phyloP scores from a whole-genome alignment of 1,284 basidiomycete species.

The Marasmius sp. region DNA sequence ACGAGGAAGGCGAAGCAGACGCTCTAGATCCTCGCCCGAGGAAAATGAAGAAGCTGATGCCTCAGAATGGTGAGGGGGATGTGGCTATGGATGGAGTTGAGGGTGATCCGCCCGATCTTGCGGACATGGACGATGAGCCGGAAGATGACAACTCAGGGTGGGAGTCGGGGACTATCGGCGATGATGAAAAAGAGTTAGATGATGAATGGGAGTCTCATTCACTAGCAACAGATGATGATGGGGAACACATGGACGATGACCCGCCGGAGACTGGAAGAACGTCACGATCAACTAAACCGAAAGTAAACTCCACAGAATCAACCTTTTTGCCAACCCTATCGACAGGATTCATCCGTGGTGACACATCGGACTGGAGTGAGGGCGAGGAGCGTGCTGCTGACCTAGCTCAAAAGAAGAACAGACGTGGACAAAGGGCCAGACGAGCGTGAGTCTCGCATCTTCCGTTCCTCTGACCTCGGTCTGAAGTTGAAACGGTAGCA shows the following conservation, averaged over 20 bases:
- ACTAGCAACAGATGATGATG: constrained; percentile 27
- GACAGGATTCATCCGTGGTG: constrained; percentile 80
- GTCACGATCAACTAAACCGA: constrained; percentile 22
- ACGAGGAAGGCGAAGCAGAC: constrained; percentile 24
- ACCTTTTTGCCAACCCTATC: constrained; percentile 88
- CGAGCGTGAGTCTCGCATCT: constrained; percentile 69
- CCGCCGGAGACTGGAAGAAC: constrained; percentile 1
- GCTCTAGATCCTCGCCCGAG: constrained; percentile 26
- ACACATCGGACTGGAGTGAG: constrained; percentile 81
- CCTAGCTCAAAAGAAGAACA: constrained; percentile 71
- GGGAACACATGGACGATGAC: constrained; percentile 24
- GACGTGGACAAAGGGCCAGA: constrained; percentile 88
- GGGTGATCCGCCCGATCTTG: constrained; percentile 23
- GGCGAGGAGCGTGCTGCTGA: constrained; percentile 60
- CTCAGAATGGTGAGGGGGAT: constrained; percentile 25
- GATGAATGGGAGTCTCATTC: constrained; percentile 45
- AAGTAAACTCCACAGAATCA: constrained; percentile 39
- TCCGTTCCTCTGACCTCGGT: constrained; percentile 9
- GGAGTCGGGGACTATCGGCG: constrained; percentile 57
- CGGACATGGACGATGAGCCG: constrained; percentile 21
- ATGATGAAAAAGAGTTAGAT: constrained; percentile 28
- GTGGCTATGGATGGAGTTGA: constrained; percentile 32
- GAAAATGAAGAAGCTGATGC: constrained; percentile 19
- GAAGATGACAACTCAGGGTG: constrained; percentile 48
- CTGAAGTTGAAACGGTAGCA: constrained; percentile 46